Conservation (phyloP, 257 asterid species). For the Ilex asprella region DNA sequence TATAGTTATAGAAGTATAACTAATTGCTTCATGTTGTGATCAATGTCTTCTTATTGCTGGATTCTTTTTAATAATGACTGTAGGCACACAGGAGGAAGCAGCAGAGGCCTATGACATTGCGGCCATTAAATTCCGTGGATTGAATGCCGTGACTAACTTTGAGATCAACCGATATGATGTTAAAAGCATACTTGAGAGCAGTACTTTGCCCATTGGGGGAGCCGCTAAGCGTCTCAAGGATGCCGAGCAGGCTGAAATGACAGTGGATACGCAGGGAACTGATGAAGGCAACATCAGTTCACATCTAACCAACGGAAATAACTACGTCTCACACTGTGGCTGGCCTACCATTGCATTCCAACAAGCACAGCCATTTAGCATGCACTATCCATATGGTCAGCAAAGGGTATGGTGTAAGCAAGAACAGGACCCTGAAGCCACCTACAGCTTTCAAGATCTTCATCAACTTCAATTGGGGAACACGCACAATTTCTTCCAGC, state of each 20-base stretch:
- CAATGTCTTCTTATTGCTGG: neutral
- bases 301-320: conserved; percentile 28
- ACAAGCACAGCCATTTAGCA: conserved; percentile 39
- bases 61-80: neutral
- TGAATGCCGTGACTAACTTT: conserved; percentile 75
- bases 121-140: conserved; percentile 79
- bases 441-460: conserved; percentile 25
- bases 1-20: no score
- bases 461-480: conserved; percentile 40
- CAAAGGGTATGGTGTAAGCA: conserved; percentile 66
- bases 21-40: no score
- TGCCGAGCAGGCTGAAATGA: conserved; percentile 53
- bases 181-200: conserved; percentile 71
- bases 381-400: conserved; percentile 39
- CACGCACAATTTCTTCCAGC: conserved; percentile 35
- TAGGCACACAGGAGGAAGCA: conserved; percentile 93
- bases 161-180: conserved; percentile 79
- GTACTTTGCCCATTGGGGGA: conserved; percentile 59
- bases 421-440: conserved; percentile 32
- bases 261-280: conserved; percentile 33
- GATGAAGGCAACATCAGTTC: conserved; percentile 25
- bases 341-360: conserved; percentile 65
- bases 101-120: conserved; percentile 95
- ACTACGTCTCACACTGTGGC: conserved; percentile 19
- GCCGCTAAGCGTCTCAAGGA: conserved; percentile 80